Base-by-base conservation (phyloP, 805 yeast species). In the Candida lessepsii region DNA sequence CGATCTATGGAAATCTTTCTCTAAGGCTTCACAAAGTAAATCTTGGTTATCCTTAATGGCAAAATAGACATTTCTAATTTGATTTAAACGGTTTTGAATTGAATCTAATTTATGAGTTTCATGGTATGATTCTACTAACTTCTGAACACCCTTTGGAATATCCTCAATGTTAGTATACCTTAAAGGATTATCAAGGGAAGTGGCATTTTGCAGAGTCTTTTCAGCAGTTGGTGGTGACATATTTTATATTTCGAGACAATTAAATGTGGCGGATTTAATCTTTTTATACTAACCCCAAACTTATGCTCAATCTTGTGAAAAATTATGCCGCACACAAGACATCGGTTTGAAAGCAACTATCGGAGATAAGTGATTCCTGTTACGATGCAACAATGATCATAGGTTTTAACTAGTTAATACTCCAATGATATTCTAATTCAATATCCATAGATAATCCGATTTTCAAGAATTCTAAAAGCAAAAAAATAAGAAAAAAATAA, bases 1-100 rank as follows among this genome's bases (percentile, higher is more conserved):
- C 1, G 85, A 58, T 42, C 91, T 75, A 58, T 81, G 72, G 60
- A 89, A 80, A 54, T 91, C 98, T 46, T 68, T 56, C 16, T 62
- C 47, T 46, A 89, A 61, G 0, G 95, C 89, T 2, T 65, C 74
- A 28, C 71, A 59, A 26, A 91, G 51, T 9, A 55, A 63, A 3
- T 76, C 80, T 37, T 65, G 70, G 52, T 81, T 71, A 55, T 84
- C 89, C 44, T 68, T 62, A 13, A 89, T 41, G 2, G 77, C 81
- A 50, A 71, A 81, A 63, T 82, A 84, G 14, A 89, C 53, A 51
- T 81, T 78, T 42, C 87, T 71, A 48, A 89, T 71, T 55, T 80
- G 86, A 39, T 76, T 67, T 48, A 76, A 67, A 35, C 96, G 71
- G 54, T 53, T 73, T 45, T 71, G 76, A 36, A 81, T 47, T n/a